Conservation (phyloP, 306 rosid genomes). For the Delonix regia region DNA sequence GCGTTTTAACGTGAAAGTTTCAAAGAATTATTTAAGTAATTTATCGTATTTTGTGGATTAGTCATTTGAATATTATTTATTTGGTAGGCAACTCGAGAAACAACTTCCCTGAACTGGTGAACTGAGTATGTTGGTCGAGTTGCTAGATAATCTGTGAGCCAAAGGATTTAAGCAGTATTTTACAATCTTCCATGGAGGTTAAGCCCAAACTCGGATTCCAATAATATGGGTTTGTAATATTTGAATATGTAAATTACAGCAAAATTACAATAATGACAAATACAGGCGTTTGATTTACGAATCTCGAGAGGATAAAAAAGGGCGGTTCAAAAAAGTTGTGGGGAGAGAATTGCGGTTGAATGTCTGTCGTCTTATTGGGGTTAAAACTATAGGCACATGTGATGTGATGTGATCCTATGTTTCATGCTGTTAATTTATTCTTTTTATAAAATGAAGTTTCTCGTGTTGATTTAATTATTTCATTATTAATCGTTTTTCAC, state of each 20-base stretch:
- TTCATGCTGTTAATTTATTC: not conserved
- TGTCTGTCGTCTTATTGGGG: conserved; percentile 40
- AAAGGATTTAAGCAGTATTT: not conserved
- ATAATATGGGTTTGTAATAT: not conserved
- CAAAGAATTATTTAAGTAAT: not conserved
- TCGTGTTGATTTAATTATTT: not conserved
- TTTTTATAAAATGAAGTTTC: not conserved
- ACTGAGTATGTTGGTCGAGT: conserved; percentile 71
- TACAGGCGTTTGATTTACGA: not conserved
- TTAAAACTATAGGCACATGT: not conserved
- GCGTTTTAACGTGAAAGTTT: not conserved
- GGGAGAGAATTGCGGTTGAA: conserved; percentile 54
- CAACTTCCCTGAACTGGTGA: conserved; percentile 28
- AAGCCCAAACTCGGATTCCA: conserved; percentile 22
- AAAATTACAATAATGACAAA: not conserved
- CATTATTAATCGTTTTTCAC: not conserved
- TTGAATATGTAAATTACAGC: not conserved
- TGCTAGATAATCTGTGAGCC: not conserved
- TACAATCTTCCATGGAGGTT: not conserved
- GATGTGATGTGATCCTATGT: no score
- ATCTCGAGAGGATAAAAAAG: conserved; percentile 13
- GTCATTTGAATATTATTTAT: not conserved
- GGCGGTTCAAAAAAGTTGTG: conserved; percentile 28
- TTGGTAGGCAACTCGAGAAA: not conserved
- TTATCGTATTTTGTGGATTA: not conserved